Conservation (phyloP, 2,329 filamentous ascomycete species). For the Botrytis porri region DNA sequence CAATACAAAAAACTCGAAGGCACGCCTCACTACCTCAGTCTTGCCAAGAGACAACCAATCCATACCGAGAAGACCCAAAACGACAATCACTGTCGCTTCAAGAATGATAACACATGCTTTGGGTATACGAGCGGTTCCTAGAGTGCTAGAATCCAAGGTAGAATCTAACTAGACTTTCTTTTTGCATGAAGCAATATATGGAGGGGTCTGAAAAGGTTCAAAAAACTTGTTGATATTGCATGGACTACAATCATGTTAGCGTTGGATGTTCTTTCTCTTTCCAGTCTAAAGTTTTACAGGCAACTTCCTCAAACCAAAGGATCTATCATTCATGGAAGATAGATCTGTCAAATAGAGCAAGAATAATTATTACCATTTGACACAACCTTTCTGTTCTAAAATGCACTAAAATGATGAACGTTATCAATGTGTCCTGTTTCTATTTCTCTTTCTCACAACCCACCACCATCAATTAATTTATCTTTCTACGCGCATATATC, state of each 20-base stretch:
- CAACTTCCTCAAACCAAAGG: not conserved
- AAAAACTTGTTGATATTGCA: not conserved
- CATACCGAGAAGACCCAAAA: not conserved
- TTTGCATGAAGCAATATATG: not conserved
- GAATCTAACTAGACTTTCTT: not conserved
- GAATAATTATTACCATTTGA: not conserved
- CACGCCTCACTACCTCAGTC: not conserved
- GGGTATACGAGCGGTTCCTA: not conserved
- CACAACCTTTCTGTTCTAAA: not conserved
- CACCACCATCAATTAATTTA: not conserved
- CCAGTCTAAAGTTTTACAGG: not conserved
- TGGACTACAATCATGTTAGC: not conserved
- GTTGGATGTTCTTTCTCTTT: not conserved
- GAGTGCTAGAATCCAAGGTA: not conserved
- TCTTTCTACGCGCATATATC: too few species aligned
- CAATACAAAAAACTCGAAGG: not conserved
- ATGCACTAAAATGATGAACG: not conserved
- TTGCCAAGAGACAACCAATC: not conserved
- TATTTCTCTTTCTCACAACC: not conserved
- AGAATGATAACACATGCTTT: constrained; percentile 3
- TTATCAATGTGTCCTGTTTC: too few species aligned
- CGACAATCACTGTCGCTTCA: not conserved
- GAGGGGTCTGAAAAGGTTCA: not conserved
- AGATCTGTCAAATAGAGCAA: not conserved
- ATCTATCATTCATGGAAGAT: not conserved